Evolutionary conservation across 2,329 filamentous ascomycete genomes (phyloP).

Genomic region (Pseudogymnoascus sp.): DNA sequence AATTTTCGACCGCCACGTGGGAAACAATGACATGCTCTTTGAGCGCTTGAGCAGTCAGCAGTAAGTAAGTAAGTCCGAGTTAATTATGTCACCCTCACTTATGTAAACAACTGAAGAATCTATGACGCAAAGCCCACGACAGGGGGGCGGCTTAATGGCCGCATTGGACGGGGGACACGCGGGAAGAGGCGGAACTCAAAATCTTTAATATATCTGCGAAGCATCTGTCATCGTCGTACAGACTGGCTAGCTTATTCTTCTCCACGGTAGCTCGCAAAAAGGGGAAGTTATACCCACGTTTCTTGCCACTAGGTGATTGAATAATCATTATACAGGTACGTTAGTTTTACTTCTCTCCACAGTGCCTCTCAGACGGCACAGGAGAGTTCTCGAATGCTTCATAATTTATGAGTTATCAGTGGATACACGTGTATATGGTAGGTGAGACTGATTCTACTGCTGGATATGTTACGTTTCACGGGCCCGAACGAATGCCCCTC

Average conservation of each 20-base stretch:
- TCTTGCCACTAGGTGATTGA: neutral
- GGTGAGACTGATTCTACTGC: neutral
- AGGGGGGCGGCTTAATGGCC: neutral
- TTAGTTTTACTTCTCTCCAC: neutral
- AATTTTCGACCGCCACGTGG: neutral
- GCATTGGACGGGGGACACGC: neutral
- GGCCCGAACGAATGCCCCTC: neutral
- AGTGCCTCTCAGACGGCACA: neutral
- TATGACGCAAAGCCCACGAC: neutral
- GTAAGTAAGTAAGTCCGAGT: neutral
- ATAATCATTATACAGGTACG: neutral
- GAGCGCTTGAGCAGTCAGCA: neutral
- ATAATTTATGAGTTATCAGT: constrained; percentile 3
- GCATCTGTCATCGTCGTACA: neutral
- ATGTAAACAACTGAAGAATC: neutral
- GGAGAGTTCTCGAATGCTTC: neutral
- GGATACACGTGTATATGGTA: neutral
- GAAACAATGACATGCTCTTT: neutral
- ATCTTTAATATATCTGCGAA: neutral
- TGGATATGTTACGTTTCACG: neutral
- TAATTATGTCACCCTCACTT: neutral
- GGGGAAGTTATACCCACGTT: neutral
- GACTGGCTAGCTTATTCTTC: neutral
- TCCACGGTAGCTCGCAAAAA: neutral
- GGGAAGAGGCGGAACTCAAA: neutral